These are phyloP conservation scores for Skeletonema potamos DNA, from an alignment of 108 stramenopile genomes.

Conservation along the genomic window DNA sequence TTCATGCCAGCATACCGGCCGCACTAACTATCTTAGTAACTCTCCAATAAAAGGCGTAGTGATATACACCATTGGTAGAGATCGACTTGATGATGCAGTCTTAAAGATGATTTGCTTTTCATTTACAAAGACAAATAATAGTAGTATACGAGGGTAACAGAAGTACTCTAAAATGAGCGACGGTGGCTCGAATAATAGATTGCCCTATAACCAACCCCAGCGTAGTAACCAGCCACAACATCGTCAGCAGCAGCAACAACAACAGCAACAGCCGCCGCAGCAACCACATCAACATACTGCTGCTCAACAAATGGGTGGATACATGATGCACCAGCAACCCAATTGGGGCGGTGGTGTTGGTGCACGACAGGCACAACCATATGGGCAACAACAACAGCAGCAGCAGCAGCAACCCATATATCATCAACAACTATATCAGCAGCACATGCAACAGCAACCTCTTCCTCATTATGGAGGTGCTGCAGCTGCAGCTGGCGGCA, in stretches of 20 bases:
- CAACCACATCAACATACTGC: neutral
- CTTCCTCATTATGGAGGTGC: conserved; percentile 1
- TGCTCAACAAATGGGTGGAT: conserved; percentile 28
- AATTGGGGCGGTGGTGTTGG: neutral
- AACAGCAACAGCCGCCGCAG: neutral
- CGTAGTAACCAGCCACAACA: conserved; percentile 5
- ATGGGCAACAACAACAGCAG: conserved; percentile 21
- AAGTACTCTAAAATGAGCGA: no score
- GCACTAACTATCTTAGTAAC: no score
- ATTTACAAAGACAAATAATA: no score
- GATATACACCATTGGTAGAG: no score
- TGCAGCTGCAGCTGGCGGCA: neutral
- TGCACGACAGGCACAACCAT: conserved; percentile 38
- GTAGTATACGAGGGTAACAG: no score
- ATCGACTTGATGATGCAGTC: no score
- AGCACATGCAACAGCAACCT: conserved; percentile 32
- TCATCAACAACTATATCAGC: conserved; percentile 40
- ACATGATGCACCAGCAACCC: conserved; percentile 17
- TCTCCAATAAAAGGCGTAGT: no score
- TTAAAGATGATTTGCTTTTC: no score
- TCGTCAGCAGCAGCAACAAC: conserved; percentile 9
- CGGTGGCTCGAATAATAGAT: no score
- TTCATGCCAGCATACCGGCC: no score
- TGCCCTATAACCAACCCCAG: neutral
- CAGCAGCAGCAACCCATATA: conserved; percentile 33